Evolutionary conservation across 2,329 filamentous ascomycete species (phyloP).

Genomic region (Orbilia brochopaga): DNA sequence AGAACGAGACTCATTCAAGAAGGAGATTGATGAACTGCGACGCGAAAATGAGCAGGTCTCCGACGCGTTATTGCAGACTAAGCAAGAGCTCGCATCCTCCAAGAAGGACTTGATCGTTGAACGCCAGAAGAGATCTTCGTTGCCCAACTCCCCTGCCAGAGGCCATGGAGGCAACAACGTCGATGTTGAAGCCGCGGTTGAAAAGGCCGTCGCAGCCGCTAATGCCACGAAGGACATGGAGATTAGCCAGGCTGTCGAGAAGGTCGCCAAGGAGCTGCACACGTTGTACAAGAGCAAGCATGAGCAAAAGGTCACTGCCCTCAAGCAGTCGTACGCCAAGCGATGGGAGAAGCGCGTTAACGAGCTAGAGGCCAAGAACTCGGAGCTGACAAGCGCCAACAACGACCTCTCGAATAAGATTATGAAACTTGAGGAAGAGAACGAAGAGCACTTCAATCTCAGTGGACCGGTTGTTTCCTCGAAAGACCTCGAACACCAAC

Average conservation of each 20-base stretch:
- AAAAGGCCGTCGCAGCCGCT: conserved; percentile 58
- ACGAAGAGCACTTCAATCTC: conserved; percentile 44
- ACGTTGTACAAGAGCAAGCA: conserved; percentile 95
- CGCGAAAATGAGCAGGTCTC: conserved; percentile 49
- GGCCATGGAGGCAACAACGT: conserved; percentile 56
- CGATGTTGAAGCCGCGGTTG: conserved; percentile 60
- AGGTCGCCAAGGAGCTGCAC: conserved; percentile 92
- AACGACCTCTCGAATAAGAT: conserved; percentile 50
- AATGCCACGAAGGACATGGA: conserved; percentile 64
- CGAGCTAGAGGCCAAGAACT: conserved; percentile 68
- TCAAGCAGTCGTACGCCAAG: conserved; percentile 83
- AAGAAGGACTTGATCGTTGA: conserved; percentile 50
- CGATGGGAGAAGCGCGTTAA: conserved; percentile 87
- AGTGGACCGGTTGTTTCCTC: conserved; percentile 38
- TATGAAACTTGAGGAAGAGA: conserved; percentile 46
- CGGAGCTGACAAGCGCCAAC: conserved; percentile 38
- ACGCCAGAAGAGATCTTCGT: conserved; percentile 28
- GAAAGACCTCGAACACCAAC: conserved; percentile 69
- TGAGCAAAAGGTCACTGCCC: conserved; percentile 88
- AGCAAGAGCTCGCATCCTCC: conserved; percentile 41
- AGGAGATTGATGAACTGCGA: conserved; percentile 50
- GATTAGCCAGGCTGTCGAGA: conserved; percentile 83
- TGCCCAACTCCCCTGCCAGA: conserved; percentile 56
- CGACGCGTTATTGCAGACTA: conserved; percentile 34
- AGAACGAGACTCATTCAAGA: conserved; percentile 49